These are phyloP conservation scores for Bertia moriformis DNA, from an alignment of 2,329 filamentous ascomycete genomes.

Conservation along the genomic window DNA sequence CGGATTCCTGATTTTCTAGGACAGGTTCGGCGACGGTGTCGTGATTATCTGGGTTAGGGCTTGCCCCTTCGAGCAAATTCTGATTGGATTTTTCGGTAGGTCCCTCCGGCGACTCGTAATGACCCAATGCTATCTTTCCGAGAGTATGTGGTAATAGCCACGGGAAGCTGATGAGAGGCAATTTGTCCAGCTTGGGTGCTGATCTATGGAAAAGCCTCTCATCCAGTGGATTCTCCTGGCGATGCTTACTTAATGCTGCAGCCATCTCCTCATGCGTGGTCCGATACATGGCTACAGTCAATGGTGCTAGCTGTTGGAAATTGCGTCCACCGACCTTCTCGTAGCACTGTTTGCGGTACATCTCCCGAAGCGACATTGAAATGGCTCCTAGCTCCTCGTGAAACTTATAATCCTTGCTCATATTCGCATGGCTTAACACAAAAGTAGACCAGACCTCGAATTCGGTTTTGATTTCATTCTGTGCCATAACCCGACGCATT, in stretches of 20 bases:
- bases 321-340: slow-evolving; percentile 46
- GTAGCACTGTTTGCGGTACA: slow-evolving; percentile 54
- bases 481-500: slow-evolving; percentile 68
- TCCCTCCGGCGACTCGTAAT: not conserved
- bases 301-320: slow-evolving; percentile 45
- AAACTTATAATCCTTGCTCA: slow-evolving; percentile 69
- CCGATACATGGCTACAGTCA: slow-evolving; percentile 78
- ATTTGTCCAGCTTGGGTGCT: not conserved
- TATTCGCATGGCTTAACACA: slow-evolving; percentile 57
- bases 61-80: no score
- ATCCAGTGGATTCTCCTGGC: not conserved
- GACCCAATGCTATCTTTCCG: not conserved
- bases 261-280: slow-evolving; percentile 62
- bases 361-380: slow-evolving; percentile 47
- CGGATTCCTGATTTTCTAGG: no score
- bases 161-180: slow-evolving; percentile 1
- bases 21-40: no score
- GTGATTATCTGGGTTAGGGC: no score
- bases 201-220: not conserved
- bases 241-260: slow-evolving; percentile 33
- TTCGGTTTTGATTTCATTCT: slow-evolving; percentile 70
- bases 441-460: slow-evolving; percentile 89
- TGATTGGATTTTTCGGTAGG: no score
- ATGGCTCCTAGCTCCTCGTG: slow-evolving; percentile 69
- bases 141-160: not conserved